phyloP scores from a whole-genome alignment of 139 green algal genomes.

The Bryopsis sp. region DNA sequence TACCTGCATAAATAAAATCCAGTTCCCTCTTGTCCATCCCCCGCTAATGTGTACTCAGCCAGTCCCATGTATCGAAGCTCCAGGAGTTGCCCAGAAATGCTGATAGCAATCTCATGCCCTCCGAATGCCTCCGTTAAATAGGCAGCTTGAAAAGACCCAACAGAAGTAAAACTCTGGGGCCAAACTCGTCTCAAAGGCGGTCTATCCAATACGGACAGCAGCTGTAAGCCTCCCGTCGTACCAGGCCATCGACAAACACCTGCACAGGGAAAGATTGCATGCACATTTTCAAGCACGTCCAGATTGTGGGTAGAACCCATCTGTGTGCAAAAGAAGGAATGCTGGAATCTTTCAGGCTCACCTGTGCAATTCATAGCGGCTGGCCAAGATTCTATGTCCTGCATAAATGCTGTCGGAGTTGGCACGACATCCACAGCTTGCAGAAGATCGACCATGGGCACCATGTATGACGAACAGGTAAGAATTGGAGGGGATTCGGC shows the following conservation, averaged over 20 bases:
- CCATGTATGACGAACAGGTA: neutral
- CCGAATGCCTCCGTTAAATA: constrained; percentile 5
- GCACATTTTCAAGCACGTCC: no score
- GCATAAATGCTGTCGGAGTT: neutral
- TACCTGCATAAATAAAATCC: constrained; percentile 12
- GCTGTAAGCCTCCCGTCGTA: constrained; percentile 5
- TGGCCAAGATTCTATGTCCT: constrained; percentile 5
- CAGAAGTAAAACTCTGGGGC: neutral
- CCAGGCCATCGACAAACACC: constrained; percentile 18
- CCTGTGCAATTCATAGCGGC: constrained; percentile 4
- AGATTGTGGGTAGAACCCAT: no score
- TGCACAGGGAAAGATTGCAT: no score
- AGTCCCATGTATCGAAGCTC: constrained; percentile 10
- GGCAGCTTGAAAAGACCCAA: constrained; percentile 1
- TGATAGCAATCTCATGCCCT: neutral
- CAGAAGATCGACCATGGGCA: constrained; percentile 8
- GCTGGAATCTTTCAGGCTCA: no score
- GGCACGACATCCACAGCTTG: neutral
- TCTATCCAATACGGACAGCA: constrained; percentile 10
- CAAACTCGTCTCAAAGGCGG: neutral
- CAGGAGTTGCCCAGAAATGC: constrained; percentile 10
- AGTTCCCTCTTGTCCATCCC: neutral
- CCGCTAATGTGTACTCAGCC: neutral
- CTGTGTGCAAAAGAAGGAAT: no score
- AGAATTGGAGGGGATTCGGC: neutral